Base-by-base conservation (phyloP, 2,329 filamentous ascomycete species). In the Cadophora gregata region DNA sequence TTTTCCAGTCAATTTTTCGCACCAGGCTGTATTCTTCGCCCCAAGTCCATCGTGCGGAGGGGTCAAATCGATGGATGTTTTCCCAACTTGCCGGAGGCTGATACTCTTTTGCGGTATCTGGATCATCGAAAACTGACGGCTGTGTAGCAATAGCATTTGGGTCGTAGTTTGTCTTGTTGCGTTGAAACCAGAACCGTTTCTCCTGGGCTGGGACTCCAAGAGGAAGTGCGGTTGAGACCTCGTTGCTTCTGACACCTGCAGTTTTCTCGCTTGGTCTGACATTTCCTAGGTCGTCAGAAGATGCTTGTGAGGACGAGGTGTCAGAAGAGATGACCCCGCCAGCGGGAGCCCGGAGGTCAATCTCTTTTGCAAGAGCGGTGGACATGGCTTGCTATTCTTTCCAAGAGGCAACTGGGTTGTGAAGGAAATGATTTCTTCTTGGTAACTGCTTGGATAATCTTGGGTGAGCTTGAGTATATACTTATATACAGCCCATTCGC, bases 1-100 rank as follows among this genome's bases (percentile, higher is more conserved):
- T 78, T 21, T 75, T 74, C 5, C 71, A n/a, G 65, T 73, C 72
- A 36, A 74, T 71, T 56, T 72, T 75, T 12, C 73, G 59, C 27
- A 75, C 69, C 21, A 75, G 56, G 29, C 63, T 71, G 51, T 73
- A 67, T 64, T 75, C 74, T 51, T 75, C 74, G 4, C 63, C 67
- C 70, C 70, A 71, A 4, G 70, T 74, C 74, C 73, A 75, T 48
- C 71, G 59, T 27, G 68, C 71, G 16, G 64, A 65, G 19, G 74
- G 73, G 42, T 75, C 71, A 61, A 73, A 75, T 27, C 72, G 66
- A 60, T 74, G 70, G 4, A 70, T 55, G 42, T 71, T 72, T 53
- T 75, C 74, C 69, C 72, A 75, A 2, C 38, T 68, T 5, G 65
- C 66, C 25, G 70, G 70, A 19, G 73, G 73, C 16, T 70, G 66